These are phyloP conservation scores for Sodiomyces alkalinus DNA, from an alignment of 2,329 filamentous ascomycete genomes.

Conservation along the genomic window DNA sequence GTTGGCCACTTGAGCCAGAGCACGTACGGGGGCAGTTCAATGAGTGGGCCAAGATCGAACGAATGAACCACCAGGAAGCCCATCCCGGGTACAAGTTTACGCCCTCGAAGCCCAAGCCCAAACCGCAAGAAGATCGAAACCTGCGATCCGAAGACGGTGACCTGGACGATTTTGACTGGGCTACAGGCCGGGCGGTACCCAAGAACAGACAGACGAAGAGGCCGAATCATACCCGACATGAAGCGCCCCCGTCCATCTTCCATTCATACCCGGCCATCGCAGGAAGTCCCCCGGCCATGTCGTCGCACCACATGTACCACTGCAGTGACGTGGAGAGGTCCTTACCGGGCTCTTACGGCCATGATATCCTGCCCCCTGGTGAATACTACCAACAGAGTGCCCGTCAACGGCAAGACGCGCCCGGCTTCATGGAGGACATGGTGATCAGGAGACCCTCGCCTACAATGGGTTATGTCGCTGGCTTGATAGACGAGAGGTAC, in stretches of 20 bases:
- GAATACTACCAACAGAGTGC: constrained; percentile 22
- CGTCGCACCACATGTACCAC: constrained; percentile 16
- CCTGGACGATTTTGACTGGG: constrained; percentile 29
- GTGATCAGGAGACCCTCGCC: constrained; percentile 18
- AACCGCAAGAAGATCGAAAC: constrained; percentile 15
- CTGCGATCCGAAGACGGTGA: constrained; percentile 27
- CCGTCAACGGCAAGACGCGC: constrained; percentile 11
- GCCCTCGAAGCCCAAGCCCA: constrained; percentile 52
- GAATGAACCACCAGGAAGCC: constrained; percentile 68
- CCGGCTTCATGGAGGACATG: constrained; percentile 14
- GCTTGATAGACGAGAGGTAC: constrained; percentile 5
- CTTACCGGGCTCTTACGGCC: constrained; percentile 21
- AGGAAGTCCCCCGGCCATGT: constrained; percentile 3
- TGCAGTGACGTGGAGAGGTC: constrained; percentile 20
- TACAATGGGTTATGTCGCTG: constrained; percentile 8
- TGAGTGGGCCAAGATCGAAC: constrained; percentile 63
- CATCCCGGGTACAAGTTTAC: constrained; percentile 92
- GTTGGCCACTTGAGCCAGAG: constrained; percentile 72
- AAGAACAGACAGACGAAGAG: constrained; percentile 14
- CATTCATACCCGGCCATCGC: constrained; percentile 4
- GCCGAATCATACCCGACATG: constrained; percentile 13
- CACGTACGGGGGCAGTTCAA: constrained; percentile 62
- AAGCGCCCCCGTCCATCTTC: constrained; percentile 9
- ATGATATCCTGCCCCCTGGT: constrained; percentile 12
- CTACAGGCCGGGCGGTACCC: constrained; percentile 14